Base-by-base conservation (phyloP, 2,329 filamentous ascomycete genomes). In the Madurella fahalii region DNA sequence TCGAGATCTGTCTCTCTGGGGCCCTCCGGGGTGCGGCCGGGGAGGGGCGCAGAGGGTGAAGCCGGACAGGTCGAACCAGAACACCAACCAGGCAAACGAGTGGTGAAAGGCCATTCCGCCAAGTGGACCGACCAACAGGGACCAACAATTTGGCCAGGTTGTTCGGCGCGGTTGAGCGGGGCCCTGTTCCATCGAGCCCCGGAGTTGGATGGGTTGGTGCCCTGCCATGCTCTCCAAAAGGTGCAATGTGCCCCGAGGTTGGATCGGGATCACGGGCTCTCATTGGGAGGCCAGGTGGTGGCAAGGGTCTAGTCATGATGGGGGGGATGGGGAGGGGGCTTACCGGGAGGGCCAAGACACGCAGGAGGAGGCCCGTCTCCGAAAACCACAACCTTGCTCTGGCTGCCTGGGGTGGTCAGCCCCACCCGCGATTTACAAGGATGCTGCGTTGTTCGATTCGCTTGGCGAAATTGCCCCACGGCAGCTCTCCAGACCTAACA, bases 191-290 rank as follows among this genome's bases (percentile, higher is more conserved):
- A 54, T 58, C 54, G 52, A 50, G 48, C 31, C 48, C 55, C 41
- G 40, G 31, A 45, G 40, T 39, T 52, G 51, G 48, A 53, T 53
- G 56, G 39, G 42, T 50, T 45, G 46, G 32, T 48, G 47, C 48
- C 45, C 50, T 57, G 52, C 40, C 51, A n/a, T 49, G 39, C 40
- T 49, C 44, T 54, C 57, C 50, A 51, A 58, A 58, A 53, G 50
- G 45, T 52, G 52, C 54, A 25, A 60, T 54, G 53, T 55, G 43
- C 52, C 50, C 60, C 61, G 61, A 61, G 44, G 57, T 53, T 60
- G 58, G 56, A 47, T 54, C 43, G 40, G 12, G 34, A 50, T 16
- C 13, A 40, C 32, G 40, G 47, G 30, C 31, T 60, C 52, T 53
- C 53, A 61, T 61, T 61, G 57, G 58, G 54, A 52, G 44, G 49